Evolutionary conservation across 176 grass and related monocot genomes (phyloP).

Genomic region (Aegilops sharonensis): DNA sequence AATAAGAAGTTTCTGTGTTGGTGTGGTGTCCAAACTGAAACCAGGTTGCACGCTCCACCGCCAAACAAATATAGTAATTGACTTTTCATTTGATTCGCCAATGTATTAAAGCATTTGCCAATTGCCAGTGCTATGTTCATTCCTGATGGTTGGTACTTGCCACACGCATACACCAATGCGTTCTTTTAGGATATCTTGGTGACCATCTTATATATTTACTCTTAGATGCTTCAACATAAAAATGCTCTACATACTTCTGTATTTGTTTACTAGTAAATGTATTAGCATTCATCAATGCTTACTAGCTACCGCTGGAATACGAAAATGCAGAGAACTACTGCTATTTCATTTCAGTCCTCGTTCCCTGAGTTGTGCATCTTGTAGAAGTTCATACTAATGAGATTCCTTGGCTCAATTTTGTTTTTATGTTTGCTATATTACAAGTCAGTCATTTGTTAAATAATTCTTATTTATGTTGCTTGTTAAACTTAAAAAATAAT

Average conservation of each 20-base stretch:
- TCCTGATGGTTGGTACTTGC: neutral
- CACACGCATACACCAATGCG: neutral
- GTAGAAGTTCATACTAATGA: constrained; percentile 22
- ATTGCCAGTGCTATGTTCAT: neutral
- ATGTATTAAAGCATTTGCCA: neutral
- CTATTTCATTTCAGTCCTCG: neutral
- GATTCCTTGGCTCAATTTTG: neutral
- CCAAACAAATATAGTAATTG: constrained; percentile 3
- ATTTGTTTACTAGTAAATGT: neutral
- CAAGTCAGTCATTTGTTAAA: constrained; percentile 1
- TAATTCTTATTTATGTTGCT: neutral
- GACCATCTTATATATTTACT: constrained; percentile 8
- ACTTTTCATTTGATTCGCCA: neutral
- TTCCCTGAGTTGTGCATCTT: neutral
- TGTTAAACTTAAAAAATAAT: constrained; percentile 45
- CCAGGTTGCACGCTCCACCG: neutral
- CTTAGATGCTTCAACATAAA: neutral
- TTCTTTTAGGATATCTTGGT: neutral
- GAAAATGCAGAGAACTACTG: neutral
- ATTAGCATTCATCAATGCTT: constrained; percentile 6
- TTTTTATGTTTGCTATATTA: neutral
- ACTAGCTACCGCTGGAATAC: neutral
- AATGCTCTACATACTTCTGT: neutral
- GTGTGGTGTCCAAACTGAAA: neutral
- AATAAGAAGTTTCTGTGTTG: neutral